Percentiles rank a stretch among this genome's conserved stretches.
Conservation (phyloP, 805 yeast species). For the Candida glaebosa region DNA sequence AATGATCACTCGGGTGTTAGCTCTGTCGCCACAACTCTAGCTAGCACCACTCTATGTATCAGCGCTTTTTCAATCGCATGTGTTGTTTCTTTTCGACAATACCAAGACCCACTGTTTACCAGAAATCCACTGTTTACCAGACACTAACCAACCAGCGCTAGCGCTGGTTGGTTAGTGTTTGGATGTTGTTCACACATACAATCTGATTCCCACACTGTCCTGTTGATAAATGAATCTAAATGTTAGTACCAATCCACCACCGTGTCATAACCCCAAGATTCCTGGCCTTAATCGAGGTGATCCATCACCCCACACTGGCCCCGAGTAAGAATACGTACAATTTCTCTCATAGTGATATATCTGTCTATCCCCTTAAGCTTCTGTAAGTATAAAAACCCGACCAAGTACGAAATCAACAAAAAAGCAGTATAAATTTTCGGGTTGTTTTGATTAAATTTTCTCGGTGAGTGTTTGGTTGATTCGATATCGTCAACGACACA, state of each 20-base stretch:
- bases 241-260: constrained; percentile 5
- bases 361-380: too few species aligned
- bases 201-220: constrained; percentile 99
- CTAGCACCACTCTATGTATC: too few species aligned
- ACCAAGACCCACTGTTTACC: too few species aligned
- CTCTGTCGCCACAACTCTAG: too few species aligned
- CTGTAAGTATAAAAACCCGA: neutral
- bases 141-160: constrained; percentile 7
- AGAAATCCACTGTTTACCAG: too few species aligned
- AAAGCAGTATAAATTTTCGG: neutral
- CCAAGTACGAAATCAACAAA: neutral
- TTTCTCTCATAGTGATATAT: constrained; percentile 22
- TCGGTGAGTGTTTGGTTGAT: neutral
- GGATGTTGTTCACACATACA: constrained; percentile 50
- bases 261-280: neutral
- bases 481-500: too few species aligned
- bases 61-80: too few species aligned
- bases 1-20: too few species aligned
- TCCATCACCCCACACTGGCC: neutral
- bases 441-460: neutral
- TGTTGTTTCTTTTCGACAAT: too few species aligned
- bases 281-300: neutral
- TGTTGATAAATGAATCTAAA: constrained; percentile 86
- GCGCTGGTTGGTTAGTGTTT: too few species aligned
- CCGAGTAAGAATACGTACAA: constrained; percentile 13